phyloP scores from a whole-genome alignment of 2,329 filamentous ascomycete genomes.

The Talaromyces verruculosus region DNA sequence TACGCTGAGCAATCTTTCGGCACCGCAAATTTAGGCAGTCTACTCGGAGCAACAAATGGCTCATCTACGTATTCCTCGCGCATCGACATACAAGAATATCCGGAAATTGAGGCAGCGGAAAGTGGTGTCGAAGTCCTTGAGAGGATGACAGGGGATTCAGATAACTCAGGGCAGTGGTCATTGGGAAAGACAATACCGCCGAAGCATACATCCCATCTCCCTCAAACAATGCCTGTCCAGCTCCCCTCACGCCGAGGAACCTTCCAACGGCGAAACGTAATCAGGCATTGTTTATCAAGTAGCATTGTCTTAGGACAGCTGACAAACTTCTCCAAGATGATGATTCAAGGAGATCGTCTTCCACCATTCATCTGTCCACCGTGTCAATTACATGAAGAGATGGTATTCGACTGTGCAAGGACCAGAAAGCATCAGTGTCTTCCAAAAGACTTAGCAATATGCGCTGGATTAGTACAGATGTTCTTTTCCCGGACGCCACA shows the following conservation, averaged over 20 bases:
- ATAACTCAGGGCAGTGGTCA: not conserved
- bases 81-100: not conserved
- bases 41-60: not conserved
- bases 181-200: not conserved
- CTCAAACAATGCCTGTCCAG: not conserved
- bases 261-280: constrained; percentile 10
- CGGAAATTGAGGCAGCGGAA: not conserved
- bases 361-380: constrained; percentile 20
- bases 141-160: not conserved
- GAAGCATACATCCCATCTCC: not conserved
- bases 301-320: constrained; percentile 17
- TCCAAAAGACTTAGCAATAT: constrained; percentile 18
- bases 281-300: constrained; percentile 13
- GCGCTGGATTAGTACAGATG: constrained; percentile 16
- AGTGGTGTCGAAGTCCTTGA: not conserved
- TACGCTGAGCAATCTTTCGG: not conserved
- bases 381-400: constrained; percentile 15
- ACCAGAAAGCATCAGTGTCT: constrained; percentile 17
- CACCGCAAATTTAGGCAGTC: not conserved
- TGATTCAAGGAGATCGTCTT: constrained; percentile 17
- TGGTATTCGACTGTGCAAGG: constrained; percentile 13
- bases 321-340: constrained; percentile 16
- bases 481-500: constrained; percentile 15
- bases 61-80: not conserved
- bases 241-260: not conserved